Evolutionary conservation across 768 basidiomycete genomes (phyloP).

Genomic region (Lanmaoa pseudosensibilis): DNA sequence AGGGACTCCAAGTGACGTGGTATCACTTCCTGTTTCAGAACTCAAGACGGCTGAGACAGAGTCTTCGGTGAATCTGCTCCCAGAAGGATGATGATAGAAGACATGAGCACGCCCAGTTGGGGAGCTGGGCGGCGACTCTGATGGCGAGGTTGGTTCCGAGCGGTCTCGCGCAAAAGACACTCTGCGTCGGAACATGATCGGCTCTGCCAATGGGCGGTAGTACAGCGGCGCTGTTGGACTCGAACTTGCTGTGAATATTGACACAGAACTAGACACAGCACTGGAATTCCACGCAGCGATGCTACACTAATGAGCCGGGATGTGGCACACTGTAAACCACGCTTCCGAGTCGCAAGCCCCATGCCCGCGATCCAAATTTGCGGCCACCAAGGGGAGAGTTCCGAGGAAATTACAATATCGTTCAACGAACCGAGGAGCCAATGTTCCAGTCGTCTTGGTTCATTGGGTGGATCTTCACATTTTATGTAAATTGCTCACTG

Average conservation of each 20-base stretch:
- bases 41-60: slow-evolving; percentile 25
- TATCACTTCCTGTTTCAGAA: slow-evolving; percentile 28
- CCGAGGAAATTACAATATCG: no score
- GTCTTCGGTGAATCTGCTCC: slow-evolving; percentile 32
- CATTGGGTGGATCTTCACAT: no score
- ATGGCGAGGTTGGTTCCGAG: slow-evolving; percentile 10
- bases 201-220: background rate
- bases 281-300: background rate
- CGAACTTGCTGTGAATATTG: background rate
- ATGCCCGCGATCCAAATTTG: no score
- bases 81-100: slow-evolving; percentile 21
- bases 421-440: no score
- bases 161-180: slow-evolving; percentile 3
- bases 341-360: no score
- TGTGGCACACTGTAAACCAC: no score
- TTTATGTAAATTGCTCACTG: no score
- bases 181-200: slow-evolving; percentile 20
- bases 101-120: slow-evolving; percentile 1
- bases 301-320: no score
- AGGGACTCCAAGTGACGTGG: background rate
- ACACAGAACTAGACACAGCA: background rate
- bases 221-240: background rate
- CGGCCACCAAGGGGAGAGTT: no score
- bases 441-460: no score
- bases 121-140: slow-evolving; percentile 17